These are phyloP conservation scores for Rhodotorula toruloides DNA, from an alignment of 768 basidiomycete species.

Conservation along the genomic window DNA sequence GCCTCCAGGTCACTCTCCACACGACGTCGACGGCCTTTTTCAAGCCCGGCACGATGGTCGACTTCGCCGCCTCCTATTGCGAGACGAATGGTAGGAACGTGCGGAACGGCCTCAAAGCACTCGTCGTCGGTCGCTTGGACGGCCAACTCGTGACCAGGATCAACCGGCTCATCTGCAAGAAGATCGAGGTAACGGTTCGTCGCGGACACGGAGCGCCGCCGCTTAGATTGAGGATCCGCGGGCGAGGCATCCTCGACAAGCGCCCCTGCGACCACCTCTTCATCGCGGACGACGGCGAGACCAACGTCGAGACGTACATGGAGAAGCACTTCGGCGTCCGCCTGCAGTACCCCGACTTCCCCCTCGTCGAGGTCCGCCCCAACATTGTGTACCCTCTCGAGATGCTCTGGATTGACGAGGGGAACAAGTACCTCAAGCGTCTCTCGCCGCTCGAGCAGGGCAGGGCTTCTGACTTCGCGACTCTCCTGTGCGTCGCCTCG, in stretches of 20 bases:
- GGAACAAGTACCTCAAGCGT: not conserved
- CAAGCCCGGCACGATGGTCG: not conserved
- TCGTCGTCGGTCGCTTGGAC: not conserved
- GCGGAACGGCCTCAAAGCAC: not conserved
- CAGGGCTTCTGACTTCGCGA: not conserved
- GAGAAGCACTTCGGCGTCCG: not conserved
- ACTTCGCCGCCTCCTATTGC: not conserved
- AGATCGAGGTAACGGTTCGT: not conserved
- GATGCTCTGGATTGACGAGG: not conserved
- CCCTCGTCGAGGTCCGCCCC: not conserved
- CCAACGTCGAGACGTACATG: conserved; percentile 17
- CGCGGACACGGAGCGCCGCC: not conserved
- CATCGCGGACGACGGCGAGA: not conserved
- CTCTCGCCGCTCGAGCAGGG: not conserved
- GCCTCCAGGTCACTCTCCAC: conserved; percentile 19
- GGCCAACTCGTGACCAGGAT: not conserved
- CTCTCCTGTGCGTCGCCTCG: not conserved
- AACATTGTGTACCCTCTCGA: conserved; percentile 4
- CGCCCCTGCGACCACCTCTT: not conserved
- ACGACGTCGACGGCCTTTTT: conserved; percentile 16
- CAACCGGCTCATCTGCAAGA: conserved; percentile 1
- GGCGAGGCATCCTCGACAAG: not conserved
- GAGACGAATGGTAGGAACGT: not conserved
- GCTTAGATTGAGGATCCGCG: not conserved
- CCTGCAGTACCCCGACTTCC: not conserved